Conservation (phyloP, 2,329 filamentous ascomycete species). For the Colletotrichum sansevieriae region DNA sequence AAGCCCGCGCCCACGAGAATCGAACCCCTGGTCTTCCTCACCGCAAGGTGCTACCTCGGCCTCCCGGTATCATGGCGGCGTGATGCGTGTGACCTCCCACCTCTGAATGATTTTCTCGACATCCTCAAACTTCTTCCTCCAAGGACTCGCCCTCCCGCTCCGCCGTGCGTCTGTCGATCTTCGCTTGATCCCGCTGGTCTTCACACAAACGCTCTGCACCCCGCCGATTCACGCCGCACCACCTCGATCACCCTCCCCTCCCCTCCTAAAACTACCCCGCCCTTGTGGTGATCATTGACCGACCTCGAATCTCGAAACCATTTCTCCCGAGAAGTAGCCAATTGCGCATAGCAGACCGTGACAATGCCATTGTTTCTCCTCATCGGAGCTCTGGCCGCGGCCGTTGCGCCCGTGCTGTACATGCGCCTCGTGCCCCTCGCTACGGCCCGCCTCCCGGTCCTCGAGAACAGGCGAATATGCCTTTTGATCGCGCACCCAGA, state of each 20-base stretch:
- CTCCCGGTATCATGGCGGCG: conserved; percentile 14
- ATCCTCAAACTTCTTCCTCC: background rate
- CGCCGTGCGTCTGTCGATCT: too few relatives aligned
- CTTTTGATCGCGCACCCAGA: conserved; percentile 97
- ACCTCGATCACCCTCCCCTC: conserved; percentile 17
- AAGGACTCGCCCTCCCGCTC: background rate
- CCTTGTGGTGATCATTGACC: conserved; percentile 8
- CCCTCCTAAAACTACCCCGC: conserved; percentile 27
- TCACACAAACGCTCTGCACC: conserved; percentile 6
- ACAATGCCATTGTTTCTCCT: conserved; percentile 44
- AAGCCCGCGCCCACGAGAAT: too few relatives aligned
- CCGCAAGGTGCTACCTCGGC: too few relatives aligned
- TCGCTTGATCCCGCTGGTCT: background rate
- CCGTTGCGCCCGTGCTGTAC: conserved; percentile 65
- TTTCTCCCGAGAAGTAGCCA: background rate
- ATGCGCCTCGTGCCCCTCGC: conserved; percentile 63
- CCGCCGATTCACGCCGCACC: conserved; percentile 27
- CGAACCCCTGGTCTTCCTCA: too few relatives aligned
- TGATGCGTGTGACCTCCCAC: background rate
- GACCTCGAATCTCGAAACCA: background rate
- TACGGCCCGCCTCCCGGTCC: conserved; percentile 69
- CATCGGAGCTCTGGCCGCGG: conserved; percentile 46
- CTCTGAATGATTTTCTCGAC: conserved; percentile 10
- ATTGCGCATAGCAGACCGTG: background rate
- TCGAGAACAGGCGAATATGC: conserved; percentile 88